These are phyloP conservation scores for Scorias spongiosa DNA, from an alignment of 2,329 filamentous ascomycete genomes.

Conservation along the genomic window DNA sequence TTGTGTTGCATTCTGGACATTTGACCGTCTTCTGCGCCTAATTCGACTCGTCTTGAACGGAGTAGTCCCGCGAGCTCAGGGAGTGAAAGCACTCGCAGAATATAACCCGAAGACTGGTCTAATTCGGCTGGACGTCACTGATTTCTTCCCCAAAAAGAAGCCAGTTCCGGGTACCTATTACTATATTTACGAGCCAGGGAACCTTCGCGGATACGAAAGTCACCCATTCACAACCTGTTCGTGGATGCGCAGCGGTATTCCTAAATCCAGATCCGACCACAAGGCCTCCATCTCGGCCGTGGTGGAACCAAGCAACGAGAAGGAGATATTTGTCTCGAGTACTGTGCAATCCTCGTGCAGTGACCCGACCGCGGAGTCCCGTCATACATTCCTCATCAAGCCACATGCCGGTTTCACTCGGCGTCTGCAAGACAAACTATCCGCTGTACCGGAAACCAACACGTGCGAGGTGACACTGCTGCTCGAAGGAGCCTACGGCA, in stretches of 20 bases:
- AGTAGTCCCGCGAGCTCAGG: constrained; percentile 15
- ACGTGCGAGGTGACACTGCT: constrained; percentile 23
- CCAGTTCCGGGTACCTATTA: constrained; percentile 35
- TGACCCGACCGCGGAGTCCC: neutral
- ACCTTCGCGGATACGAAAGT: constrained; percentile 32
- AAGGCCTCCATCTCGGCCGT: too few relatives aligned
- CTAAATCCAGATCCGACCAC: neutral
- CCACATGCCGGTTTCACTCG: constrained; percentile 38
- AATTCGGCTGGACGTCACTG: constrained; percentile 31
- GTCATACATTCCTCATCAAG: constrained; percentile 33
- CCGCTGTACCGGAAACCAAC: constrained; percentile 11
- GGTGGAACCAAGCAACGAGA: too few relatives aligned
- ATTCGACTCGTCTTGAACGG: constrained; percentile 31
- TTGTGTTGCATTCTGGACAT: constrained; percentile 33
- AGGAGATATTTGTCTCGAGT: too few relatives aligned
- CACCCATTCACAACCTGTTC: constrained; percentile 35
- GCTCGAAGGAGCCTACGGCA: constrained; percentile 37
- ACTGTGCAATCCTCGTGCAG: neutral
- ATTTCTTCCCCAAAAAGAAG: constrained; percentile 18
- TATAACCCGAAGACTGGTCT: constrained; percentile 32
- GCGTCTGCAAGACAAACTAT: constrained; percentile 25
- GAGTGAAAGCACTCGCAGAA: constrained; percentile 22
- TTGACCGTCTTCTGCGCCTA: constrained; percentile 34
- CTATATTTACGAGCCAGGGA: constrained; percentile 33
- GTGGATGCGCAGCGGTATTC: constrained; percentile 5